phyloP scores from a whole-genome alignment of 2,329 filamentous ascomycete genomes.

The Claviceps lovelessii region DNA sequence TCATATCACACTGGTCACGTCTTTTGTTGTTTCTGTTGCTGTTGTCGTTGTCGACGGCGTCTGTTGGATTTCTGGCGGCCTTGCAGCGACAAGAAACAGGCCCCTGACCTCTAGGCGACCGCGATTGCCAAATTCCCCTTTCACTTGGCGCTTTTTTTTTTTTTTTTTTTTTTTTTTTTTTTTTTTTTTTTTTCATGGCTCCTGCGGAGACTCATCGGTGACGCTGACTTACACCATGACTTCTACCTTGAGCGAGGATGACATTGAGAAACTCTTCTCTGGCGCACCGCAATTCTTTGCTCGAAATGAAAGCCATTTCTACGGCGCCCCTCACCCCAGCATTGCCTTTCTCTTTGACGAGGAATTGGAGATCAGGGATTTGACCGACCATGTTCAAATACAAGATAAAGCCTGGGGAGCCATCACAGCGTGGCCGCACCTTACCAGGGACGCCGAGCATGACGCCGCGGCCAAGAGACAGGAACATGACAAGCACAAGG shows the following conservation, averaged over 20 bases:
- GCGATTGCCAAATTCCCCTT: not conserved
- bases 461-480: constrained; percentile 29
- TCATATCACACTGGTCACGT: not conserved
- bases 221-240: constrained; percentile 42
- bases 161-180: not conserved
- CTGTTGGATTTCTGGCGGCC: not conserved
- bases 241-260: constrained; percentile 39
- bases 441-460: constrained; percentile 36
- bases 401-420: constrained; percentile 49
- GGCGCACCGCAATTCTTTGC: constrained; percentile 62
- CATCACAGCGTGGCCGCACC: constrained; percentile 48
- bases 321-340: constrained; percentile 45
- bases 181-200: not conserved
- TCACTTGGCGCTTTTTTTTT: not conserved
- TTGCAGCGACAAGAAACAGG: not conserved
- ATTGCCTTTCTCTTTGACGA: constrained; percentile 57
- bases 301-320: constrained; percentile 43
- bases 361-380: constrained; percentile 43
- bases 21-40: too few relatives aligned
- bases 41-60: not conserved
- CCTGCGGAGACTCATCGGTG: constrained; percentile 18
- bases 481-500: constrained; percentile 30
- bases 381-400: constrained; percentile 50
- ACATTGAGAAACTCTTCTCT: constrained; percentile 57
- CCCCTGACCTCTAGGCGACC: not conserved